Percentiles rank a stretch among this genome's conserved stretches.
These are phyloP conservation scores for Phialocephala subalpina DNA, from an alignment of 2,329 filamentous ascomycete genomes.

Conservation along the genomic window DNA sequence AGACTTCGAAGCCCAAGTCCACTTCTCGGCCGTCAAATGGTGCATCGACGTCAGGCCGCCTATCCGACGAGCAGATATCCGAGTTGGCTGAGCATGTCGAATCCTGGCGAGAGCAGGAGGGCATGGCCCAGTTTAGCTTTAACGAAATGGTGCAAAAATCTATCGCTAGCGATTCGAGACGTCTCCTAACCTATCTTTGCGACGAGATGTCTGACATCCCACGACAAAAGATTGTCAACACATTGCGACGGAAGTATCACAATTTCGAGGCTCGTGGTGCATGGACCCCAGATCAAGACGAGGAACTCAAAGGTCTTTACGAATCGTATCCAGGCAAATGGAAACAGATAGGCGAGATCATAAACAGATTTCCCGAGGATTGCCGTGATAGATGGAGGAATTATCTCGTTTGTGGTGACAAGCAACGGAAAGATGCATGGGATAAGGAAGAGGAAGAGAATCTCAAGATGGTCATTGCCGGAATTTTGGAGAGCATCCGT, in stretches of 20 bases:
- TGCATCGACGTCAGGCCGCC: slow-evolving; percentile 6
- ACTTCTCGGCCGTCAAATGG: not conserved
- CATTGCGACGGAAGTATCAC: slow-evolving; percentile 70
- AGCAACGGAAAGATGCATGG: slow-evolving; percentile 63
- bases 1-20: slow-evolving; percentile 10
- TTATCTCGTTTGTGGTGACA: slow-evolving; percentile 66
- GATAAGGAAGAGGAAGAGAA: slow-evolving; percentile 62
- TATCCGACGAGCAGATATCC: slow-evolving; percentile 17
- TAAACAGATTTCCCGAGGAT: slow-evolving; percentile 71
- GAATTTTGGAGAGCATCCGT: slow-evolving; percentile 59
- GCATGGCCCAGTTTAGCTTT: slow-evolving; percentile 53
- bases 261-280: slow-evolving; percentile 66
- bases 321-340: slow-evolving; percentile 60
- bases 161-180: slow-evolving; percentile 41
- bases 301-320: slow-evolving; percentile 57
- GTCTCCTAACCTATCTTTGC: slow-evolving; percentile 60
- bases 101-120: slow-evolving; percentile 52
- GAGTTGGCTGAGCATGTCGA: slow-evolving; percentile 44
- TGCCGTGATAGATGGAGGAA: slow-evolving; percentile 76
- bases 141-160: slow-evolving; percentile 53
- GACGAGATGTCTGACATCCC: slow-evolving; percentile 57
- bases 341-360: slow-evolving; percentile 65
- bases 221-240: slow-evolving; percentile 62
- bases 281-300: slow-evolving; percentile 68
- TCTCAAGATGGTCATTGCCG: slow-evolving; percentile 54